phyloP scores from a whole-genome alignment of 768 basidiomycete species.

The Neoboletus magnificus region DNA sequence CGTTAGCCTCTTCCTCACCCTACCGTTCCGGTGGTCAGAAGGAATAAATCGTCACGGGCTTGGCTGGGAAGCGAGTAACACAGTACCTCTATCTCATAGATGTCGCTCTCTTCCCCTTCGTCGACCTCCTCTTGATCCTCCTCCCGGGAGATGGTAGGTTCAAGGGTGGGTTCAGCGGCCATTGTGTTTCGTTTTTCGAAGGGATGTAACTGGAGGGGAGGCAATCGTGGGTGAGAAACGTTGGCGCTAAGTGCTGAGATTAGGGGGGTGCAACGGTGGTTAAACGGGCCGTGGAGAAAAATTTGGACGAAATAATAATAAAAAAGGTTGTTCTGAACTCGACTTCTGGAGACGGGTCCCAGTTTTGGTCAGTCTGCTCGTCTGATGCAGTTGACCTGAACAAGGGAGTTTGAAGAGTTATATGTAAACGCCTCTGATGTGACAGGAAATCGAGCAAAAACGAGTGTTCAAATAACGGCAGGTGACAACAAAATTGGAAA shows the following conservation, averaged over 20 bases:
- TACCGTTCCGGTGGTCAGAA: conserved; percentile 1
- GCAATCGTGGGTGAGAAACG: conserved; percentile 2
- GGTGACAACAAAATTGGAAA: conserved; percentile 9
- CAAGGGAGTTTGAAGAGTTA: not conserved
- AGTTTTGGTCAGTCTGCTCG: not conserved
- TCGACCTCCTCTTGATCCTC: conserved; percentile 8
- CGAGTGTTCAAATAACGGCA: conserved; percentile 17
- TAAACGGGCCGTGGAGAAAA: conserved; percentile 11
- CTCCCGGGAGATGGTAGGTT: conserved; percentile 2
- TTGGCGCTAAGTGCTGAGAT: conserved; percentile 5
- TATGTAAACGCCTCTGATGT: conserved; percentile 8
- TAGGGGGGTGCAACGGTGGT: conserved; percentile 1
- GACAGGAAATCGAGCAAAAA: not conserved
- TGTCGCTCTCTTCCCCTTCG: conserved; percentile 29
- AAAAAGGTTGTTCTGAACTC: not conserved
- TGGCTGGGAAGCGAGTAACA: not conserved
- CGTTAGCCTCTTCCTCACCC: conserved; percentile 19
- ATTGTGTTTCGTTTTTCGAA: conserved; percentile 11
- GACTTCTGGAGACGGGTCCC: not conserved
- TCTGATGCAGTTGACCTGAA: conserved; percentile 3
- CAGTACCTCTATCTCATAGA: conserved; percentile 26
- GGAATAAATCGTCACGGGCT: not conserved
- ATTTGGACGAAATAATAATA: not conserved
- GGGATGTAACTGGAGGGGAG: not conserved
- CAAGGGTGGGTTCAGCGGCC: conserved; percentile 18